phyloP scores from a whole-genome alignment of 1,139 yeast genomes.

The Candida pseudoviswanathii region DNA sequence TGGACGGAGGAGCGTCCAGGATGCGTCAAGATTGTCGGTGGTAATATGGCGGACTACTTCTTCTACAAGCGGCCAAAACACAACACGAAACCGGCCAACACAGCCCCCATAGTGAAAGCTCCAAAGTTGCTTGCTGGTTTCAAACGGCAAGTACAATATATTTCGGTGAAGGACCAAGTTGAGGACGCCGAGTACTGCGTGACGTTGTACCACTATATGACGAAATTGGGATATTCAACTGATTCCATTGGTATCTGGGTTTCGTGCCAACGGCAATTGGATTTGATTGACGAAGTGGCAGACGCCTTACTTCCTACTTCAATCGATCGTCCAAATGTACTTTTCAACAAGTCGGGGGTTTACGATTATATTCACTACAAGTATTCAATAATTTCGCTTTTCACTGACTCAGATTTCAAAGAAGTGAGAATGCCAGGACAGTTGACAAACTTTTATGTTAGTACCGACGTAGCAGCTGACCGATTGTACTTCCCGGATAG shows the following conservation, averaged over 20 bases:
- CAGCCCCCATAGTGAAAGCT: background rate
- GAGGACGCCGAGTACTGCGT: constrained; percentile 60
- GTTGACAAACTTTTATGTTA: constrained; percentile 10
- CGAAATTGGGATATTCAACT: constrained; percentile 46
- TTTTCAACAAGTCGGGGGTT: constrained; percentile 9
- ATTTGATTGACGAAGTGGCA: constrained; percentile 6
- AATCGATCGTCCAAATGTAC: constrained; percentile 10
- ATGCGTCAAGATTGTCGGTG: constrained; percentile 7
- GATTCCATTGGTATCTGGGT: constrained; percentile 44
- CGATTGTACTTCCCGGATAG: background rate
- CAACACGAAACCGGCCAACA: background rate
- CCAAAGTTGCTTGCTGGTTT: constrained; percentile 45
- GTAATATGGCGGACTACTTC: constrained; percentile 5
- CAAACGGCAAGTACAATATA: constrained; percentile 33
- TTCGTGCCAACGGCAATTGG: constrained; percentile 39
- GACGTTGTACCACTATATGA: constrained; percentile 49
- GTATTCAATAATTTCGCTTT: constrained; percentile 13
- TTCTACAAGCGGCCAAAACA: background rate
- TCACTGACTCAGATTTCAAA: constrained; percentile 9
- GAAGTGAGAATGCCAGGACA: constrained; percentile 4
- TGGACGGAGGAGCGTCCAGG: background rate
- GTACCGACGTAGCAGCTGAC: constrained; percentile 5
- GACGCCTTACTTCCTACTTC: background rate
- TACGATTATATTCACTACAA: constrained; percentile 9
- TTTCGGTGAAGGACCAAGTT: constrained; percentile 31